phyloP scores from a whole-genome alignment of 2,329 filamentous ascomycete species.

The Colletotrichum musicola region DNA sequence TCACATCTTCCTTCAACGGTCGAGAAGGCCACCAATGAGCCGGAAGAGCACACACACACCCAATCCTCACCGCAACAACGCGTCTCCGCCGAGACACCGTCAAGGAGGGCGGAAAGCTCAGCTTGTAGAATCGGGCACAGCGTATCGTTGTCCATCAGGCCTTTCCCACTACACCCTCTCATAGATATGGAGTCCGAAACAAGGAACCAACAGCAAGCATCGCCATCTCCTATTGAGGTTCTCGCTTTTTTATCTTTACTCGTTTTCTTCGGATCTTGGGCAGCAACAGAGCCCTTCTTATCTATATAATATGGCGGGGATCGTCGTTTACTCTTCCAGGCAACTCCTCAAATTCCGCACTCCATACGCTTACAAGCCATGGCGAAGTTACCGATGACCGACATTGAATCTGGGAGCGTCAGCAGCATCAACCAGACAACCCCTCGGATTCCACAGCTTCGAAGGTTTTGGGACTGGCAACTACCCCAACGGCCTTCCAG shows the following conservation, averaged over 20 bases:
- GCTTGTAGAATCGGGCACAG: not conserved
- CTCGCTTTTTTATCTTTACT: not conserved
- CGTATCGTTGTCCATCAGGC: not conserved
- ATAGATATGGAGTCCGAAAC: not conserved
- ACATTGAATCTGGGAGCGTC: not conserved
- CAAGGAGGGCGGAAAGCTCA: not conserved
- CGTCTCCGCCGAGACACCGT: not conserved
- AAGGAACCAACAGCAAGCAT: not conserved
- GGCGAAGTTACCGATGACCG: not conserved
- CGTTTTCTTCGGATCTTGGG: too few species aligned
- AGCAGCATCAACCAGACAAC: not conserved
- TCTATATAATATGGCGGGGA: too few species aligned
- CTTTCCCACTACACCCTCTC: slow-evolving; percentile 1
- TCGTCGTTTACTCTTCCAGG: too few species aligned
- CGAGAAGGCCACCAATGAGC: slow-evolving; percentile 11
- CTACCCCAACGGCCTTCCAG: too few species aligned
- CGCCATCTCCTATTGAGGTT: not conserved
- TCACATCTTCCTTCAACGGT: too few species aligned
- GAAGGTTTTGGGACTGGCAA: too few species aligned
- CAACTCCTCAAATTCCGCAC: too few species aligned
- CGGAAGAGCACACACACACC: not conserved
- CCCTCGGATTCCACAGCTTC: too few species aligned
- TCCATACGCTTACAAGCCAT: not conserved
- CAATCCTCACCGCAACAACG: slow-evolving; percentile 1
- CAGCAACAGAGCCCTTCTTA: too few species aligned